A percentile compares a stretch with the other conserved stretches of the same genome.
phyloP scores from a whole-genome alignment of 129 eudicot species.

The Deinandra increscens region DNA sequence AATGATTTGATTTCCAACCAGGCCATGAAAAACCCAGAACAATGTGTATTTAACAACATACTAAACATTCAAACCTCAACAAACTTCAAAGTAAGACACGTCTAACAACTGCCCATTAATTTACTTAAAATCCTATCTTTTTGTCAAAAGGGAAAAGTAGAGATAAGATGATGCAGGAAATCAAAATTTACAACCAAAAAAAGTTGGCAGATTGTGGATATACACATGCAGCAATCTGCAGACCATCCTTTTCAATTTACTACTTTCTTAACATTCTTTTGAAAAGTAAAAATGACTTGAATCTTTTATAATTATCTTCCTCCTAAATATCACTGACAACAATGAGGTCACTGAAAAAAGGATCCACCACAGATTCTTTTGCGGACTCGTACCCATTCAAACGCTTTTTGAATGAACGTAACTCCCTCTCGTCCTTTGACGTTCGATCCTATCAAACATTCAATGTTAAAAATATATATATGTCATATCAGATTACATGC shows the following conservation, averaged over 20 bases:
- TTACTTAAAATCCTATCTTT: neutral
- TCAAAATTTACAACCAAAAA: conserved; percentile 18
- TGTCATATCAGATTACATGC: neutral
- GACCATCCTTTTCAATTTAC: conserved; percentile 7
- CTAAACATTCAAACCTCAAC: too few species aligned
- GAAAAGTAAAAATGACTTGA: conserved; percentile 14
- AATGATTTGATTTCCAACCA: too few species aligned
- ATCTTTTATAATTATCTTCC: conserved; percentile 22
- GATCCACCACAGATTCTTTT: conserved; percentile 60
- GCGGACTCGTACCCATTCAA: conserved; percentile 64
- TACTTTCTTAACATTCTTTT: conserved; percentile 26
- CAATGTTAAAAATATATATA: neutral
- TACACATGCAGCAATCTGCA: neutral
- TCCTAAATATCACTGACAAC: conserved; percentile 16
- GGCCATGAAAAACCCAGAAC: too few species aligned
- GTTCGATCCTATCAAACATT: conserved; percentile 53
- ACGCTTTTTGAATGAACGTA: conserved; percentile 82
- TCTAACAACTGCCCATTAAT: too few species aligned
- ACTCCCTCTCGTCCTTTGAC: conserved; percentile 68
- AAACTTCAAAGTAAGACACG: too few species aligned
- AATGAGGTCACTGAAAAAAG: conserved; percentile 63
- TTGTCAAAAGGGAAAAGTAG: conserved; percentile 7
- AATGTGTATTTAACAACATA: too few species aligned
- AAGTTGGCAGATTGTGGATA: neutral
- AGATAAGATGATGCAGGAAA: conserved; percentile 26